Conservation (phyloP, 495 filamentous ascomycete genomes). For the Aspergillus saccharolyticus region DNA sequence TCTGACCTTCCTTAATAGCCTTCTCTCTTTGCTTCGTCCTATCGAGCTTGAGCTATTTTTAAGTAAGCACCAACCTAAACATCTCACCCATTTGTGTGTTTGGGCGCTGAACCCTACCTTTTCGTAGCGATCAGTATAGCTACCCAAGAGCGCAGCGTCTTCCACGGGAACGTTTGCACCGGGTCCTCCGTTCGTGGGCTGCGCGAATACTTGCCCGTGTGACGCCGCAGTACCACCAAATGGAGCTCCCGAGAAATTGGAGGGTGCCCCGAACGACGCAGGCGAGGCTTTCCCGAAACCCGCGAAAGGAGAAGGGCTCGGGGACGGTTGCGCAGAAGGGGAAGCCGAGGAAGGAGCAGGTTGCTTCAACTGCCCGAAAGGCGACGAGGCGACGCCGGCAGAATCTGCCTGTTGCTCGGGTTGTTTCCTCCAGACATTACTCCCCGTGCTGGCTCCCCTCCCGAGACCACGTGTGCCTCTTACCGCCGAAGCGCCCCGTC, state of each 20-base stretch:
- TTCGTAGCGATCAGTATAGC: conserved; percentile 41
- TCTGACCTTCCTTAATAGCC: conserved; percentile 67
- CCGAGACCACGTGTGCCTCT: conserved; percentile 22
- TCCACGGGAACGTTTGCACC: conserved; percentile 17
- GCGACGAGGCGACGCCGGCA: conserved; percentile 16
- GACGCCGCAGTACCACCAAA: conserved; percentile 16
- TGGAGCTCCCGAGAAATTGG: conserved; percentile 11
- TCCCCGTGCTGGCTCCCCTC: conserved; percentile 18
- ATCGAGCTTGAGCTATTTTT: conserved; percentile 56
- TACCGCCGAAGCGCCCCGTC: conserved; percentile 22
- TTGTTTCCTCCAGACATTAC: conserved; percentile 15
- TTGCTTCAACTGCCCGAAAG: conserved; percentile 31
- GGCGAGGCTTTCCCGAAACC: conserved; percentile 16
- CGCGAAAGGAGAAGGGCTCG: conserved; percentile 20
- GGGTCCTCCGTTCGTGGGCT: conserved; percentile 7
- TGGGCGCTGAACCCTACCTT: conserved; percentile 29
- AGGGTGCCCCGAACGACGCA: conserved; percentile 13
- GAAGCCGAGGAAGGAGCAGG: conserved; percentile 12
- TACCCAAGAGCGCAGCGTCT: conserved; percentile 20
- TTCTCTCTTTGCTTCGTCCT: conserved; percentile 61
- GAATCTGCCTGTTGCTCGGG: conserved; percentile 8
- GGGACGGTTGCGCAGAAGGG: conserved; percentile 16
- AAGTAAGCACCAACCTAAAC: conserved; percentile 20
- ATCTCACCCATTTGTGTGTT: no score
- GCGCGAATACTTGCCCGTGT: conserved; percentile 3